These are phyloP conservation scores for Starmerella stigmatis DNA, from an alignment of 805 yeast species.

Conservation along the genomic window DNA sequence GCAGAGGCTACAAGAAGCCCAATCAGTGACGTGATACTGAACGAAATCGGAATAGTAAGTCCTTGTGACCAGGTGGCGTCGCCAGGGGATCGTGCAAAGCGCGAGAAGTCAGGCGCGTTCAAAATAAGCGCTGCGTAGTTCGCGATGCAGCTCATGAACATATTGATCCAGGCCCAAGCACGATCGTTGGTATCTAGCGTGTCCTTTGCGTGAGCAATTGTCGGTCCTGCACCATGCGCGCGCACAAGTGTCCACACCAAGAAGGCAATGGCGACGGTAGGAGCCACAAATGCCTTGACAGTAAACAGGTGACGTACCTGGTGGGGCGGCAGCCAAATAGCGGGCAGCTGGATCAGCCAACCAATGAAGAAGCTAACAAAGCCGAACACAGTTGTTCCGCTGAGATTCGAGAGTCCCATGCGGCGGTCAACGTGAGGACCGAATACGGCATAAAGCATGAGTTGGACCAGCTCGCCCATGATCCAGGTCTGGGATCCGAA, in stretches of 20 bases:
- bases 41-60: conserved; percentile 62
- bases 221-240: conserved; percentile 70
- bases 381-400: conserved; percentile 59
- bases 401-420: conserved; percentile 44
- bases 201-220: conserved; percentile 44
- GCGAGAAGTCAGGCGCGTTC: conserved; percentile 81
- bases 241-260: conserved; percentile 74
- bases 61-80: conserved; percentile 39
- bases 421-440: conserved; percentile 27
- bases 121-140: conserved; percentile 83
- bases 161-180: conserved; percentile 74
- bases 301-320: conserved; percentile 74
- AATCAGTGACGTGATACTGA: conserved; percentile 69
- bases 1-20: conserved; percentile 82
- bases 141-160: conserved; percentile 70
- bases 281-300: conserved; percentile 65
- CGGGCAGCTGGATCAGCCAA: conserved; percentile 72
- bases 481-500: conserved; percentile 77
- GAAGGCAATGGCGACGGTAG: conserved; percentile 74
- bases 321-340: conserved; percentile 73
- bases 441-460: conserved; percentile 68
- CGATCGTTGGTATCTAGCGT: conserved; percentile 46
- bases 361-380: conserved; percentile 70
- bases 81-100: conserved; percentile 53
- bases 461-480: conserved; percentile 70